phyloP scores from a whole-genome alignment of 177 flowering plant species.

The Vitis hybrid region DNA sequence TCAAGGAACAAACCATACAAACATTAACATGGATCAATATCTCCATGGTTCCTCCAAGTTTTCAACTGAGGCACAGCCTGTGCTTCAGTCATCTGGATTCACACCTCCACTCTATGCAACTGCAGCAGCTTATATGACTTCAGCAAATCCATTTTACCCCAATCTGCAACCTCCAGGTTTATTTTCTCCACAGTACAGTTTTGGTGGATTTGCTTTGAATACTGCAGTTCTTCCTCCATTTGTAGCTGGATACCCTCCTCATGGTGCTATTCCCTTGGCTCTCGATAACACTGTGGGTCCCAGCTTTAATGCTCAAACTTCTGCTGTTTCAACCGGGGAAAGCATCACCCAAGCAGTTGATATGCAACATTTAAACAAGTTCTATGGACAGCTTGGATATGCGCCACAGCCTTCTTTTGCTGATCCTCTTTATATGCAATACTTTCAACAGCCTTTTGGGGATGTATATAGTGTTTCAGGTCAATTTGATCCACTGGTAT shows the following conservation, averaged over 20 bases:
- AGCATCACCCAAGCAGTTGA: constrained; percentile 30
- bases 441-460: constrained; percentile 54
- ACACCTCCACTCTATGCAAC: constrained; percentile 61
- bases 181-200: constrained; percentile 56
- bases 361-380: constrained; percentile 48
- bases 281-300: constrained; percentile 45
- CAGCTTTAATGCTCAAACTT: constrained; percentile 37
- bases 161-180: constrained; percentile 54
- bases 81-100: constrained; percentile 51
- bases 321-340: constrained; percentile 44
- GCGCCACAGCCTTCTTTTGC: constrained; percentile 36
- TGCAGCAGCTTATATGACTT: constrained; percentile 63
- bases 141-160: constrained; percentile 57
- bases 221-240: constrained; percentile 29
- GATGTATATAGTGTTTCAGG: constrained; percentile 43
- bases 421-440: constrained; percentile 62
- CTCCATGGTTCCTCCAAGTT: constrained; percentile 27
- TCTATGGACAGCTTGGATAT: constrained; percentile 44
- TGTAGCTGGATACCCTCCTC: constrained; percentile 63
- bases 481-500: constrained; percentile 32
- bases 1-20: constrained; percentile 18
- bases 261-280: constrained; percentile 46
- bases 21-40: constrained; percentile 11
- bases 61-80: constrained; percentile 49
- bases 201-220: constrained; percentile 51